Conservation (phyloP, 2,329 filamentous ascomycete genomes). For the Cladosporium sp. region DNA sequence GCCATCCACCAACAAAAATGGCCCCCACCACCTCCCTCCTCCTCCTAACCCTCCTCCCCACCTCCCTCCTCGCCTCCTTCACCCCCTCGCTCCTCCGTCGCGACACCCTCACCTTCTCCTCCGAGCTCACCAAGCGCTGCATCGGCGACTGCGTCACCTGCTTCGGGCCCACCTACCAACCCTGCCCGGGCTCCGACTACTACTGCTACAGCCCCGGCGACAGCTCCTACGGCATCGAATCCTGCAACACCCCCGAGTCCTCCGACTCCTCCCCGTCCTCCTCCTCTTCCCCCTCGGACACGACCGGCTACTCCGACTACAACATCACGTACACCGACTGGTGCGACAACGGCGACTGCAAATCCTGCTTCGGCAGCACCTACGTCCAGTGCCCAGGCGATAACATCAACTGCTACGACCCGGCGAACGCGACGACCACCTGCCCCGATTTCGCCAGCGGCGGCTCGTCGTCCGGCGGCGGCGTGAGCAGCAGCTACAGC, state of each 20-base stretch:
- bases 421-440: neutral
- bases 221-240: neutral
- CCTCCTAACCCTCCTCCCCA: neutral
- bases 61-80: neutral
- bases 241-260: neutral
- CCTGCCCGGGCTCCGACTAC: neutral
- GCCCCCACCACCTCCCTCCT: neutral
- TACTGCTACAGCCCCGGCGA: constrained; percentile 6
- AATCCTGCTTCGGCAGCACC: neutral
- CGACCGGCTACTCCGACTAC: neutral
- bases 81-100: neutral
- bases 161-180: neutral
- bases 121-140: neutral
- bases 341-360: neutral
- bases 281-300: neutral
- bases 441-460: neutral
- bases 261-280: neutral
- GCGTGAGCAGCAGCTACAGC: neutral
- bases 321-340: neutral
- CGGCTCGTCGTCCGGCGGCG: neutral
- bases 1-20: neutral
- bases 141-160: neutral
- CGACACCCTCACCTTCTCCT: neutral
- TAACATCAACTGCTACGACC: neutral
- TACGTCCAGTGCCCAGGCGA: neutral